Evolutionary conservation across 2,329 filamentous ascomycete genomes (phyloP), one percentile per base, ranked within the genome.

Genomic region (Talaromyces funiculosus): DNA sequence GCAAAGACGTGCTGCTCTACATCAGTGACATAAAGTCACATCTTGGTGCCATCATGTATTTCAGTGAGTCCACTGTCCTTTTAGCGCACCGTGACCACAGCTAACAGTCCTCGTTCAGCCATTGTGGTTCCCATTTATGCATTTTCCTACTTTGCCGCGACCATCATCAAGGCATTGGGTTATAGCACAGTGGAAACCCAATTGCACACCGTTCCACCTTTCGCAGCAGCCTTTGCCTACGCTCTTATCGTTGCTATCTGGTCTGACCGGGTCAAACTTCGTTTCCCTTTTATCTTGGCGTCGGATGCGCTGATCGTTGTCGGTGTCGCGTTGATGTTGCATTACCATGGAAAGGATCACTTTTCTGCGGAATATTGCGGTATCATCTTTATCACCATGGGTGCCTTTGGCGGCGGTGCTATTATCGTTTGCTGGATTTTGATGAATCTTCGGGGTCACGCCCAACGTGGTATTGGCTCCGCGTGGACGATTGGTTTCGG

Each of bases 351-450:
- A 37, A 40, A 59, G n/a, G 10, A 53, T 3, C 45, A 69, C 7
- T 74, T 74, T 38, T 70, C 69, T 1, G 67, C 67, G 0, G 66
- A 75, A 45, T 80, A 80, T 60, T 73, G 71, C 3, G 77, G 70
- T 2, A 69, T 78, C 2, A 75, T 73, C 56, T 66, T 79, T 8
- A 68, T 76, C 10, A 66, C 75, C 1, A 77, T 78, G 72, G 77
- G 75, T 5, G 55, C 67, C 0, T 71, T 70, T 38, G 62, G 64
- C 20, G 63, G 65, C 7, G 69, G 64, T 3, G 62, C 66, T 1
- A 61, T 66, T 18, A 65, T 72, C 18, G 56, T 73, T 14, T 74
- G 72, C 61, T 79, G 77, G 77, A 68, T 74, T 1, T 64, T 75
- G 6, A 78, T 78, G 65, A 78, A 78, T 60, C 68, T 78, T 40